Evolutionary conservation across 805 yeast species (phyloP).

Genomic region (Tetrapisispora fleetii): DNA sequence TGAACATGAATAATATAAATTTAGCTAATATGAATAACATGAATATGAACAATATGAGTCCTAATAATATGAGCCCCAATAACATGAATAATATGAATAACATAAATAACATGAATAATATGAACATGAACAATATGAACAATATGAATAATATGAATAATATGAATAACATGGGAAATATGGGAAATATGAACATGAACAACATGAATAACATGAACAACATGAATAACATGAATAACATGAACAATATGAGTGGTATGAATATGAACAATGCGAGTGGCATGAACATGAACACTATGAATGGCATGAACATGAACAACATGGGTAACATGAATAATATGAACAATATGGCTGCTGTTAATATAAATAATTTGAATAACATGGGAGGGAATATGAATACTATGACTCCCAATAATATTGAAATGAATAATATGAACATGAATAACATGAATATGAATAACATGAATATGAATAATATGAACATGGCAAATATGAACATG

Average conservation of each 20-base stretch:
- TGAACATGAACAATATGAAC: background rate
- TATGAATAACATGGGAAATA: background rate
- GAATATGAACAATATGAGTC: constrained; percentile 1
- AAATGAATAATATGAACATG: background rate
- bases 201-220: constrained; percentile 1
- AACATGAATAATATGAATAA: background rate
- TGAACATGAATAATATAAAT: background rate
- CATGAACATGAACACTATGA: constrained; percentile 1
- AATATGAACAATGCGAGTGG: background rate
- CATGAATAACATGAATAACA: background rate
- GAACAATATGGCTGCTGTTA: background rate
- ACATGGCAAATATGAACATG: background rate
- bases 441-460: background rate
- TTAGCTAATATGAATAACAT: background rate
- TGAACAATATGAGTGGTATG: background rate
- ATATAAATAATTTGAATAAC: background rate
- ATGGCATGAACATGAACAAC: background rate
- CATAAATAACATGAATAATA: background rate
- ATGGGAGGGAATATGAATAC: constrained; percentile 14
- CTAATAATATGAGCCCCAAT: background rate
- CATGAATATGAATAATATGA: background rate
- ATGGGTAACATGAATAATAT: background rate
- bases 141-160: background rate
- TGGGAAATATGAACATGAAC: too few species aligned
- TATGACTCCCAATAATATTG: constrained; percentile 19